Base-by-base conservation (phyloP, 2,329 filamentous ascomycete species). In the Ascochyta koolunga region DNA sequence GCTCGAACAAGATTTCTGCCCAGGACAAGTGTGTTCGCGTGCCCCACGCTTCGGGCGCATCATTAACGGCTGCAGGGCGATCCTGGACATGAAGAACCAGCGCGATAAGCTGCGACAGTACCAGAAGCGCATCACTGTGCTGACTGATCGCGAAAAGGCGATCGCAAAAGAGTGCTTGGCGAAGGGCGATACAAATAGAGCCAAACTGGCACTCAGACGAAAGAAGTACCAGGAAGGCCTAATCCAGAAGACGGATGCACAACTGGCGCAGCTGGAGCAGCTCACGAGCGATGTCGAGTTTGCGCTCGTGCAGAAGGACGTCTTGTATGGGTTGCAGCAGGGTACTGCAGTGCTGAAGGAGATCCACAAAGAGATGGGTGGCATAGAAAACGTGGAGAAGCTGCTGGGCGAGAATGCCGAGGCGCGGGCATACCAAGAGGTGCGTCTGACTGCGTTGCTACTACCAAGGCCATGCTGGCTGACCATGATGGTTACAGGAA, bases 181-280 rank as follows among this genome's bases (percentile, higher is more conserved):
- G 16, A 83, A 85, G 56, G 88, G 89, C 68, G 90, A 97, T 78
- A 93, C 91, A 77, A 79, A 84, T 64, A 87, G 87, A 59, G 95
- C 95, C 1, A 83, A 97, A 19, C 83, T 98, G 27, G 95, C 95
- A 1, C 83, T 99, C 56, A 89, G 95, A 52, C 86, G 93, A 64
- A 97, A 97, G 79, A 99, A 98, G 76, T 98, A 96, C 81, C 95
- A 99, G 75, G 90, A 98, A 75, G 88, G 90, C 22, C 83, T 98
- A 19, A 83, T 98, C 11, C 82, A 85, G 56, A 93, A 96, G 79
- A 97, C 93, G 11, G 93, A 99, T 77, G 86, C 86, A 51, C 93
- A 98, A 78, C 85, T 99, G n/a, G 91, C 90, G 62, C 91, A 97
- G 77, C 82, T 99, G 18, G 93, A 99, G 79, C 87, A 91, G 70